These are phyloP conservation scores for Phyllosticta citribraziliensis DNA, from an alignment of 2,329 filamentous ascomycete species.

Conservation along the genomic window DNA sequence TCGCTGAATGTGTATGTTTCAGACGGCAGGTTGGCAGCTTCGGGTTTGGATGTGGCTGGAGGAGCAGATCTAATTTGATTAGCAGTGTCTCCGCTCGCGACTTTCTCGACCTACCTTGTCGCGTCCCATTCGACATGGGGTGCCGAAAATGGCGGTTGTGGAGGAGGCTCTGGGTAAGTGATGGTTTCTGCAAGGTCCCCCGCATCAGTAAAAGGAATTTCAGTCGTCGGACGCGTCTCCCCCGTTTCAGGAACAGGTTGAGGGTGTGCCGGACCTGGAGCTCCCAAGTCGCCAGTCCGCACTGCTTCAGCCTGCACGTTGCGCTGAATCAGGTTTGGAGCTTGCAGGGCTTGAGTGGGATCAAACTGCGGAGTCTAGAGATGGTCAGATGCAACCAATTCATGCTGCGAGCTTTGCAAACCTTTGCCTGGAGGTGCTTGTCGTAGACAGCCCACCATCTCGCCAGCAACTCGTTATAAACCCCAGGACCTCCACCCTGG, in stretches of 20 bases:
- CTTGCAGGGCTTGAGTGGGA: neutral
- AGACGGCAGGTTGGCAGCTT: slow-evolving; percentile 73
- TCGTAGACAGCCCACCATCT: slow-evolving; percentile 96
- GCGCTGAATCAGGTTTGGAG: slow-evolving; percentile 12
- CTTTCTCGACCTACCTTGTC: slow-evolving; percentile 37
- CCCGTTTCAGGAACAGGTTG: slow-evolving; percentile 17
- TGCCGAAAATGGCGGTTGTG: slow-evolving; percentile 40
- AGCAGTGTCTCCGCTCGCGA: neutral
- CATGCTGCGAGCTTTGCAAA: neutral
- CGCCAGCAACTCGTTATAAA: slow-evolving; percentile 74
- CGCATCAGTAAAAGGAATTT: slow-evolving; percentile 34
- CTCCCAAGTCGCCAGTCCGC: slow-evolving; percentile 13
- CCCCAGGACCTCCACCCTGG: slow-evolving; percentile 44
- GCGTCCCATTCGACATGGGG: slow-evolving; percentile 54
- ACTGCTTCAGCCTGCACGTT: slow-evolving; percentile 23
- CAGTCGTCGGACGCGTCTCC: slow-evolving; percentile 26
- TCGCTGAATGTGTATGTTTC: slow-evolving; percentile 76
- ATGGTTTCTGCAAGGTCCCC: slow-evolving; percentile 34
- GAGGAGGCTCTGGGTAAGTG: slow-evolving; percentile 26
- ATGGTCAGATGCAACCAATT: neutral
- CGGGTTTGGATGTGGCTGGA: slow-evolving; percentile 60
- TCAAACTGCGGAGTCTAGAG: slow-evolving; percentile 1
- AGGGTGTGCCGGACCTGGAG: neutral
- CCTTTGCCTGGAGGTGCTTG: slow-evolving; percentile 55
- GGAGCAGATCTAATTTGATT: slow-evolving; percentile 32